These are phyloP conservation scores for Quercus phellos DNA, from an alignment of 331 rosid species.

Conservation along the genomic window DNA sequence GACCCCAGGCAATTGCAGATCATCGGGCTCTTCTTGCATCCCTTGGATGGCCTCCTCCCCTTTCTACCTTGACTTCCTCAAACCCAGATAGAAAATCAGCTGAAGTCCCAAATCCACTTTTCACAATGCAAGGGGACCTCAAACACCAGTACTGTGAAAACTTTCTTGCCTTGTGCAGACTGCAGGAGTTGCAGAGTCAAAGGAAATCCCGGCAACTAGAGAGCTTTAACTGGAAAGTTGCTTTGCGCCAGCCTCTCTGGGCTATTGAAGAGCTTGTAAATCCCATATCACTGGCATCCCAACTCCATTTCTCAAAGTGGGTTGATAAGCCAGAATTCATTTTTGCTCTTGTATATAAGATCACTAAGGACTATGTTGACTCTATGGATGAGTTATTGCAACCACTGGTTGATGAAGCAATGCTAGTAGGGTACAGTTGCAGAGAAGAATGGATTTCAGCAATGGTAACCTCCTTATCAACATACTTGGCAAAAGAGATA, in stretches of 20 bases:
- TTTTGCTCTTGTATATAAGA: conserved; percentile 80
- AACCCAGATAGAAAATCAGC: conserved; percentile 37
- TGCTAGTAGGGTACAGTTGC: conserved; percentile 82
- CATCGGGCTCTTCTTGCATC: conserved; percentile 75
- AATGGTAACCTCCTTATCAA: conserved; percentile 73
- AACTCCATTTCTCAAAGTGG: conserved; percentile 86
- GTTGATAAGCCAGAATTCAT: conserved; percentile 77
- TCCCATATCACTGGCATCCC: conserved; percentile 75
- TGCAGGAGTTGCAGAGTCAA: conserved; percentile 78
- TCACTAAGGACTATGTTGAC: conserved; percentile 76
- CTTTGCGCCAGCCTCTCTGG: conserved; percentile 86
- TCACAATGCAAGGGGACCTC: conserved; percentile 72
- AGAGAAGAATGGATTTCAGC: conserved; percentile 96
- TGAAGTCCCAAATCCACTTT: conserved; percentile 64
- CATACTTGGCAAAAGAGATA: conserved; percentile 75
- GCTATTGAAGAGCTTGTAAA: conserved; percentile 93
- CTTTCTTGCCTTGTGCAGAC: conserved; percentile 68
- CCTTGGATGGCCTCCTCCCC: conserved; percentile 93
- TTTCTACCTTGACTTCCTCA: conserved; percentile 43
- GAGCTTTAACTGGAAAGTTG: conserved; percentile 49
- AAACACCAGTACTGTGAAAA: conserved; percentile 70
- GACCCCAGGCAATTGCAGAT: conserved; percentile 86
- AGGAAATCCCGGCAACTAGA: conserved; percentile 82
- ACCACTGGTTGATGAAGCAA: conserved; percentile 88
- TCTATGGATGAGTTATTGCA: conserved; percentile 81